Evolutionary conservation across 2,329 filamentous ascomycete species (phyloP).

Genomic region (Aureobasidium lini): DNA sequence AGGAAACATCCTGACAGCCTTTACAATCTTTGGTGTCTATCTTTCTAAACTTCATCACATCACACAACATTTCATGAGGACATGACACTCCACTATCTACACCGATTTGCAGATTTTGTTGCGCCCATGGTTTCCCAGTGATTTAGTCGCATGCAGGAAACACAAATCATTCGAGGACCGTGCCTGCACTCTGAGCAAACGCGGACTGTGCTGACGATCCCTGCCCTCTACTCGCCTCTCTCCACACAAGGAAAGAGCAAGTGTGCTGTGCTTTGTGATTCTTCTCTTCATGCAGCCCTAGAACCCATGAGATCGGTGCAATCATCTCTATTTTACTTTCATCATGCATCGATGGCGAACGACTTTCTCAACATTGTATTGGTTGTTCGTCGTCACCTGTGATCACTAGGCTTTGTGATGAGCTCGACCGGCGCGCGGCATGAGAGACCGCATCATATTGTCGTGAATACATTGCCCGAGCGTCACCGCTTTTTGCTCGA

Average conservation of each 20-base stretch:
- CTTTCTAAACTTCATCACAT: neutral
- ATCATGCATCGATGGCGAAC: neutral
- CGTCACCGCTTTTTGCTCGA: neutral
- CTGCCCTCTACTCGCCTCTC: neutral
- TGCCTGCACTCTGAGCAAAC: neutral
- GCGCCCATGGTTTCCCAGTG: neutral
- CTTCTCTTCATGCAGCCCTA: conserved; percentile 7
- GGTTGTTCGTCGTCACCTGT: neutral
- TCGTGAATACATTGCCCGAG: neutral
- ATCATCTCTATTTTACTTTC: neutral
- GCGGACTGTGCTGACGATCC: neutral
- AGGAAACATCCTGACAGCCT: neutral
- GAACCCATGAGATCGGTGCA: neutral
- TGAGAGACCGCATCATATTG: neutral
- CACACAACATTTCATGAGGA: neutral
- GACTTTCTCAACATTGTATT: neutral
- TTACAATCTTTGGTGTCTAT: neutral
- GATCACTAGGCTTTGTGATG: neutral
- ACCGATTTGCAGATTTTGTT: neutral
- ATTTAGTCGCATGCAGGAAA: conserved; percentile 6
- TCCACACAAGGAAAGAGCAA: neutral
- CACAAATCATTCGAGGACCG: neutral
- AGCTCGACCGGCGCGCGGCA: neutral
- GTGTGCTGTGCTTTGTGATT: neutral
- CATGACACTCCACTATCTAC: neutral